Evolutionary conservation across 768 basidiomycete species (phyloP).

Genomic region (Termitomyces sp.): DNA sequence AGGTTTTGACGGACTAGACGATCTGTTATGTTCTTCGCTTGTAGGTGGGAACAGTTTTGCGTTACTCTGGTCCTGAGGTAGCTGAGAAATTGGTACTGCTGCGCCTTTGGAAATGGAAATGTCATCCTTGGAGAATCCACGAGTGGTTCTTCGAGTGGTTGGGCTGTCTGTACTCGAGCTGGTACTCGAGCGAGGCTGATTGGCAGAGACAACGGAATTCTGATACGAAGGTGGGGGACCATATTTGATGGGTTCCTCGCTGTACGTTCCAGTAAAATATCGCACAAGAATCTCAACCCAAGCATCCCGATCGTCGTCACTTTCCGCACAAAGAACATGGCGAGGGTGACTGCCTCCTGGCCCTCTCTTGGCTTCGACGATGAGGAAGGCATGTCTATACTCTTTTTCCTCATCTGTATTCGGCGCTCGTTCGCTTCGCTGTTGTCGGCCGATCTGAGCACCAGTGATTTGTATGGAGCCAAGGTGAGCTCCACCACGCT

Average conservation of each 20-base stretch:
- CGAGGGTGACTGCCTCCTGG: conserved; percentile 68
- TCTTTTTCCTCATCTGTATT: conserved; percentile 83
- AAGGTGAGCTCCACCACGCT: conserved; percentile 88
- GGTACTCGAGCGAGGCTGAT: conserved; percentile 56
- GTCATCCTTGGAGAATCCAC: conserved; percentile 56
- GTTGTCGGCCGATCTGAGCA: conserved; percentile 95
- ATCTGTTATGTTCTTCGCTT: conserved; percentile 33
- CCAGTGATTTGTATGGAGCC: conserved; percentile 89
- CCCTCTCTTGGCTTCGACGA: conserved; percentile 83
- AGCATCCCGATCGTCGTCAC: conserved; percentile 85
- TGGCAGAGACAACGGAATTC: conserved; percentile 18
- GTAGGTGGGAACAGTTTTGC: conserved; percentile 55
- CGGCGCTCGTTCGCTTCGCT: conserved; percentile 52
- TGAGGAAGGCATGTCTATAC: conserved; percentile 95
- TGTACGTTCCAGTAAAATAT: conserved; percentile 80
- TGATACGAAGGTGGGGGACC: conserved; percentile 24
- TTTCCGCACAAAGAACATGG: conserved; percentile 96
- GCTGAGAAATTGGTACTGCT: conserved; percentile 54
- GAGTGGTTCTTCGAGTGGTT: conserved; percentile 33
- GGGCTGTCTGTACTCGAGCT: conserved; percentile 36
- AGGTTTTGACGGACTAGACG: conserved; percentile 57
- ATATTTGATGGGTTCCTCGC: conserved; percentile 56
- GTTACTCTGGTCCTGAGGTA: conserved; percentile 51
- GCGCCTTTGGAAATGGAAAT: conserved; percentile 45
- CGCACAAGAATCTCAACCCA: conserved; percentile 95